Conservation (phyloP, 75 land plant species). For the Pinus taeda region DNA sequence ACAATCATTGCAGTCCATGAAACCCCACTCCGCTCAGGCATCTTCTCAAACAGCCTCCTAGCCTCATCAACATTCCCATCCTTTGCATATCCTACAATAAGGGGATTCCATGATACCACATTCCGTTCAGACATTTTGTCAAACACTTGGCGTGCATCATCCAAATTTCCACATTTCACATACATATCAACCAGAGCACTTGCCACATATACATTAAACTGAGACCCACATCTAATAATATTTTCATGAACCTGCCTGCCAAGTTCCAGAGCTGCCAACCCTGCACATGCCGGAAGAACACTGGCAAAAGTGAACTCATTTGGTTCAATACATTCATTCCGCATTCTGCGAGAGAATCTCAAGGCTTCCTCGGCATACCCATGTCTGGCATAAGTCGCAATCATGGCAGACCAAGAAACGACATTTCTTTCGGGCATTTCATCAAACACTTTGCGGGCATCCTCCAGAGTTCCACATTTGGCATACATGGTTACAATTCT, state of each 20-base stretch:
- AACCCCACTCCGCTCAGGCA: background rate
- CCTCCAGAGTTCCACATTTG: conserved; percentile 20
- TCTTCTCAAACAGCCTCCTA: conserved; percentile 12
- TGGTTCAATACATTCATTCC: conserved; percentile 14
- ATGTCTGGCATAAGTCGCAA: conserved; percentile 7
- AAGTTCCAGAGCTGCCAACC: conserved; percentile 12
- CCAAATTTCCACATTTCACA: conserved; percentile 5
- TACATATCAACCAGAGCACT: conserved; percentile 4
- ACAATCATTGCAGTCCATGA: background rate
- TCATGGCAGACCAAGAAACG: conserved; percentile 22
- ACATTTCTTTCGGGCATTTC: conserved; percentile 15
- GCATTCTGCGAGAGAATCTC: conserved; percentile 15
- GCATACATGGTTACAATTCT: conserved; percentile 15
- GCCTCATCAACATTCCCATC: conserved; percentile 3
- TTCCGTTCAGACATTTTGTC: background rate
- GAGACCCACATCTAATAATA: conserved; percentile 5
- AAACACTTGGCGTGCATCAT: background rate
- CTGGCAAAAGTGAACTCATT: conserved; percentile 11
- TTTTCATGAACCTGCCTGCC: conserved; percentile 18
- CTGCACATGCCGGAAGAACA: conserved; percentile 12
- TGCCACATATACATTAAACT: background rate
- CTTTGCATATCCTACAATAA: conserved; percentile 4
- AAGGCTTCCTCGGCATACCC: conserved; percentile 18
- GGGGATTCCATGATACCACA: background rate
- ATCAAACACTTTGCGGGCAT: conserved; percentile 28